phyloP scores from a whole-genome alignment of 768 basidiomycete species.

The Sporobolomyces phaffii region DNA sequence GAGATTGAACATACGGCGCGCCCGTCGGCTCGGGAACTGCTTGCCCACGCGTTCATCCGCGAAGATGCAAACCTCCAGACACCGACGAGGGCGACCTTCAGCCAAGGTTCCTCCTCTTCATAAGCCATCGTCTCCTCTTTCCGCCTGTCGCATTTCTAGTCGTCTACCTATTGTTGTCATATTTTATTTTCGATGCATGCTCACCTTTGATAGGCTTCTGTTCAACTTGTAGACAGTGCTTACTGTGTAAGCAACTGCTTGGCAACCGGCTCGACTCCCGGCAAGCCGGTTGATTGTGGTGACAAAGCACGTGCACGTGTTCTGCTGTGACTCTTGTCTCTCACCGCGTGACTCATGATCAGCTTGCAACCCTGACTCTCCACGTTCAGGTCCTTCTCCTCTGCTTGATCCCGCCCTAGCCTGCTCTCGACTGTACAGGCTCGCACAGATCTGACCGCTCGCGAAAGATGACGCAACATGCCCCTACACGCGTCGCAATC shows the following conservation, averaged over 20 bases:
- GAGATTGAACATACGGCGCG: slow-evolving; percentile 48
- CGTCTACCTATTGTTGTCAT: background rate
- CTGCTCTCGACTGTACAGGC: no score
- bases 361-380: background rate
- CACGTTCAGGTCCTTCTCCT: background rate
- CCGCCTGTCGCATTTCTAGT: background rate
- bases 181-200: background rate
- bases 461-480: no score
- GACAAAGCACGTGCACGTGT: no score
- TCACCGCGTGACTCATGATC: no score
- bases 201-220: background rate
- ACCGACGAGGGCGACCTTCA: slow-evolving; percentile 37
- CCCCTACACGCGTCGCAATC: background rate
- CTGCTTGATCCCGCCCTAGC: background rate
- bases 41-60: slow-evolving; percentile 47
- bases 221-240: no score
- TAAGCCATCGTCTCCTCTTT: background rate
- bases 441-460: no score
- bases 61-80: slow-evolving; percentile 31
- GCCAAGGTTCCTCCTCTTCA: slow-evolving; percentile 7
- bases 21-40: slow-evolving; percentile 46
- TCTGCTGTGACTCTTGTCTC: no score
- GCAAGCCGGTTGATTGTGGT: no score
- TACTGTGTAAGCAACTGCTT: no score
- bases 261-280: no score